Percentiles rank a stretch among this genome's conserved stretches.
These are phyloP conservation scores for Candida rishiriensis DNA, from an alignment of 805 yeast genomes.

Conservation along the genomic window DNA sequence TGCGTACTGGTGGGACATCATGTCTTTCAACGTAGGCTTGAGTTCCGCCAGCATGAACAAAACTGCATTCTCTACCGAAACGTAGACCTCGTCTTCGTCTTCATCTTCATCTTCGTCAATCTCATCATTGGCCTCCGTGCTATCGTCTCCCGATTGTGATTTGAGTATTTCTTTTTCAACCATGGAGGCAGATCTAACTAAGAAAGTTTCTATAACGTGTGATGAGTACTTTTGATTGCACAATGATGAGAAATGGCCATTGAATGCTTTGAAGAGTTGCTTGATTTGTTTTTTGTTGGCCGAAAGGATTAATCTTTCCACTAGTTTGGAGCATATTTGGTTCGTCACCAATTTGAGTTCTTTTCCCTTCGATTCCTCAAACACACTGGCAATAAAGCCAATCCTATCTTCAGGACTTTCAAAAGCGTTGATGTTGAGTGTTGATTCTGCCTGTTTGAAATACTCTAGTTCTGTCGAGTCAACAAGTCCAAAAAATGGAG, in stretches of 20 bases:
- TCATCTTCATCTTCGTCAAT: conserved; percentile 29
- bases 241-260: conserved; percentile 70
- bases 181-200: conserved; percentile 69
- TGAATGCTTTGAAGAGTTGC: conserved; percentile 58
- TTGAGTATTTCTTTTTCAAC: conserved; percentile 67
- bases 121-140: conserved; percentile 25
- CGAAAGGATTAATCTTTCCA: conserved; percentile 76
- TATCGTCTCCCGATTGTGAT: conserved; percentile 15
- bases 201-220: conserved; percentile 84
- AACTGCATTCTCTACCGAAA: conserved; percentile 64
- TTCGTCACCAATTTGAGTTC: conserved; percentile 90
- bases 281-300: conserved; percentile 65
- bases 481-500: conserved; percentile 78
- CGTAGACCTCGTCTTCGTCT: conserved; percentile 35
- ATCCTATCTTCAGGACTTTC: conserved; percentile 65
- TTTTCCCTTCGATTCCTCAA: conserved; percentile 83
- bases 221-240: conserved; percentile 89
- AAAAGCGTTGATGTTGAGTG: conserved; percentile 76
- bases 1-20: conserved; percentile 76
- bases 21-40: conserved; percentile 49
- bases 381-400: conserved; percentile 70
- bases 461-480: conserved; percentile 83
- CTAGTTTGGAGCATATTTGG: conserved; percentile 88
- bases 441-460: conserved; percentile 88
- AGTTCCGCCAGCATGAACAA: conserved; percentile 63